Base-by-base conservation (phyloP, 106 monocot genomes). In the Acanthochlamys bracteata region DNA sequence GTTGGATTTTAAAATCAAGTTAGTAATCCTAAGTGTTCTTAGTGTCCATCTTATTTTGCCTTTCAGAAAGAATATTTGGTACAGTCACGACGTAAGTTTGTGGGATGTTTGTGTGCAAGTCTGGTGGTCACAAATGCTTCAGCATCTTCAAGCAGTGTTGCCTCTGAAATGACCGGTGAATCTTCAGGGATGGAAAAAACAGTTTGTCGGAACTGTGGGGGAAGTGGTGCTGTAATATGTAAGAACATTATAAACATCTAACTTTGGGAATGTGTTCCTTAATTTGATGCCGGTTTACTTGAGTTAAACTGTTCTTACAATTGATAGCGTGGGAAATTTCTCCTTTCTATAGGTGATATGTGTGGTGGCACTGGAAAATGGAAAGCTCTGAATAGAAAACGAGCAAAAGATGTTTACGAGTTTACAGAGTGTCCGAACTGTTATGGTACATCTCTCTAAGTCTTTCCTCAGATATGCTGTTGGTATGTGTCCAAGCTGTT, bases 401-500 rank as follows among this genome's bases (percentile, higher is more conserved):
- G 89, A 49, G 94, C 94, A 67, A 94, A 89, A 70, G 94, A 94
- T 82, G 94, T 94, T 16, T 94, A 94, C 60, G 86, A 89, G 79
- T 94, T 93, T 55, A 94, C 94, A 0, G 94, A 94, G 60, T 94
- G 94, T 60, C 94, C 94, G 27, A 89, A 90, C 61, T 94, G 94
- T 61, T 89, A 94, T 67, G 93, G 93, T 89, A 89, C 53, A 61
- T 47, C 14, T 60, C 43, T 43, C 43, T 43, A 7, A 8, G 10
- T 8, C 13, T 43, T 7, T 13, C 7, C 43, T 13, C 7, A 7
- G 13, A 43, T 8, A 8, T 43, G 13, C 13, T 7, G 43, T 43
- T 7, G 13, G 13, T 13, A 7, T 43, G 43, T 43, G 43, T 43
- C 13, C 10, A 43, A 43, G 43, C 13, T 43, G 7, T 43, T 43